phyloP scores from a whole-genome alignment of 768 basidiomycete species.

The Collybia nuda region DNA sequence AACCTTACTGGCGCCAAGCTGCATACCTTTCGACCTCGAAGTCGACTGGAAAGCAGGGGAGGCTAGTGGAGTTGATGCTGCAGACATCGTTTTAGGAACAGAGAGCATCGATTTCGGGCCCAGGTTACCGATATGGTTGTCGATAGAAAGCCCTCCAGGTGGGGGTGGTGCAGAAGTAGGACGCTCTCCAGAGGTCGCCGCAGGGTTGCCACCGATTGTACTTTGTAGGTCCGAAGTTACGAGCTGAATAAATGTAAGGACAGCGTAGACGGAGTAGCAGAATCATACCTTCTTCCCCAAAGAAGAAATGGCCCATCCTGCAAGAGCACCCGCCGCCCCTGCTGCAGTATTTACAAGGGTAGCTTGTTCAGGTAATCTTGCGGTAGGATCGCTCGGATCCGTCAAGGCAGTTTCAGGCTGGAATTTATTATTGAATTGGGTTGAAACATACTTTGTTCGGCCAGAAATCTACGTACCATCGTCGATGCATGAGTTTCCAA shows the following conservation, averaged over 20 bases:
- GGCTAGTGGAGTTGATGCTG: conserved; percentile 5
- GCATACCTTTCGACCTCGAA: conserved; percentile 59
- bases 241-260: conserved; percentile 41
- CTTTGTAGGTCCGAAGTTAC: conserved; percentile 73
- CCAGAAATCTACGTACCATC: conserved; percentile 58
- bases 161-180: conserved; percentile 43
- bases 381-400: conserved; percentile 26
- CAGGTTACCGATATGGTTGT: conserved; percentile 10
- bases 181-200: conserved; percentile 27
- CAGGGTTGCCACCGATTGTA: conserved; percentile 45
- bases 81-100: conserved; percentile 3
- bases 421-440: neutral
- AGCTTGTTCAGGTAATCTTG: conserved; percentile 34
- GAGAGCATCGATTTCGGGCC: neutral
- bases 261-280: neutral
- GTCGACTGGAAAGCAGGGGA: conserved; percentile 16
- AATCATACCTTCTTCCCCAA: conserved; percentile 72
- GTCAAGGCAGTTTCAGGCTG: conserved; percentile 39
- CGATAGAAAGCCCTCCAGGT: conserved; percentile 11
- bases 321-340: conserved; percentile 88
- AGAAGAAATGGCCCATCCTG: conserved; percentile 95
- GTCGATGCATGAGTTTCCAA: conserved; percentile 75
- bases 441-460: no score
- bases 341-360: conserved; percentile 82
- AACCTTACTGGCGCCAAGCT: conserved; percentile 61